A percentile compares a stretch with the other conserved stretches of the same genome.
phyloP scores from a whole-genome alignment of 257 asterid species.

The Apocynum venetum region DNA sequence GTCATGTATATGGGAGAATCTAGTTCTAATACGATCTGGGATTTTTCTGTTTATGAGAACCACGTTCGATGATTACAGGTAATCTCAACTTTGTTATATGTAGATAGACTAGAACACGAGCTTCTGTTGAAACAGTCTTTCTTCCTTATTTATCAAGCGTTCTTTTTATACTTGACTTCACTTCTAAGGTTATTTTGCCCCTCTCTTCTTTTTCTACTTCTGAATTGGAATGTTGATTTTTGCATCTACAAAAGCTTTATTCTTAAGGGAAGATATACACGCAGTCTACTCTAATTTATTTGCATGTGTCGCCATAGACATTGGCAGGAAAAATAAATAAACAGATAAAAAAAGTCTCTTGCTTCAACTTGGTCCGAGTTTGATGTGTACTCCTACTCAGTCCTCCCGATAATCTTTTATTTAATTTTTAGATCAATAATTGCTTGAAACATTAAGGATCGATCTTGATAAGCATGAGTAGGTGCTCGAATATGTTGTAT shows the following conservation, averaged over 20 bases:
- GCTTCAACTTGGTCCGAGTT: background rate
- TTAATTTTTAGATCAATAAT: background rate
- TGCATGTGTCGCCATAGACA: background rate
- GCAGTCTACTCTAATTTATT: background rate
- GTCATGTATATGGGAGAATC: background rate
- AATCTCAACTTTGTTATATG: background rate
- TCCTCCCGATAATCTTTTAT: background rate
- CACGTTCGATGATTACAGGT: background rate
- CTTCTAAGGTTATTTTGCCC: constrained; percentile 3
- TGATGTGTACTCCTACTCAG: background rate
- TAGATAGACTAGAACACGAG: background rate
- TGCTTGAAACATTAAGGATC: background rate
- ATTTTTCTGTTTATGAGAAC: background rate
- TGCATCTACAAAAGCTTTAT: background rate
- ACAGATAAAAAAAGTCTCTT: background rate
- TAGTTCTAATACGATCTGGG: constrained; percentile 9
- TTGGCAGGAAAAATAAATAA: background rate
- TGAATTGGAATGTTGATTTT: background rate
- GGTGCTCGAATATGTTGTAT: background rate
- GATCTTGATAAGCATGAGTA: background rate
- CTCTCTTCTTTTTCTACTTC: background rate
- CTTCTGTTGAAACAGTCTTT: constrained; percentile 5
- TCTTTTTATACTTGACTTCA: constrained; percentile 11
- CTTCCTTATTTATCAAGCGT: constrained; percentile 10
- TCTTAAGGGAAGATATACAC: background rate